These are phyloP conservation scores for Penicillium crystallinum DNA, from an alignment of 495 filamentous ascomycete genomes.

Conservation along the genomic window DNA sequence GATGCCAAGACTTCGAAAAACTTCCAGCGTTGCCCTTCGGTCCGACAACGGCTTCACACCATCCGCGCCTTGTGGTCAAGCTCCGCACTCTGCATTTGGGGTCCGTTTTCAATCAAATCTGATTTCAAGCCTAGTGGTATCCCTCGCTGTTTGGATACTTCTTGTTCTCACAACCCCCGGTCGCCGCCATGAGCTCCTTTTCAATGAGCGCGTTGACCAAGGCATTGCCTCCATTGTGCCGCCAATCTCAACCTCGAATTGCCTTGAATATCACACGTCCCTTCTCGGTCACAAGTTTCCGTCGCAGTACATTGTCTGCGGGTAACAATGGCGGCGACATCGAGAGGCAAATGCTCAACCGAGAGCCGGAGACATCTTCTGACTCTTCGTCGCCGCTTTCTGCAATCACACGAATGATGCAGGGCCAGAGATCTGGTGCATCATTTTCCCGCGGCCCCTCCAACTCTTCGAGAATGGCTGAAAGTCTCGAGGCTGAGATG, in stretches of 20 bases:
- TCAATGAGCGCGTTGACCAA: conserved; percentile 32
- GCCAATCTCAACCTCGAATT: conserved; percentile 23
- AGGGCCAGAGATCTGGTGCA: conserved; percentile 14
- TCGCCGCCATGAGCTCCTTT: conserved; percentile 33
- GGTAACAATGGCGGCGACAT: conserved; percentile 19
- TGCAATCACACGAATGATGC: conserved; percentile 33
- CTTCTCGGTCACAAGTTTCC: conserved; percentile 25
- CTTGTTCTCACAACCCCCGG: conserved; percentile 4
- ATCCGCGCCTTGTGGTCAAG: conserved; percentile 2
- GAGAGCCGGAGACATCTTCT: conserved; percentile 8
- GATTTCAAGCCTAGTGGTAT: background rate
- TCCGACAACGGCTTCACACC: conserved; percentile 26
- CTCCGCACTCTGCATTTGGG: background rate
- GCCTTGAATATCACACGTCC: conserved; percentile 17
- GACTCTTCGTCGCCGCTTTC: conserved; percentile 25
- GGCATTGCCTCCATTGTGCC: conserved; percentile 31
- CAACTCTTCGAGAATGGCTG: conserved; percentile 31
- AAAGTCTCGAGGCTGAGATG: conserved; percentile 37
- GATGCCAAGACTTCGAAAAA: conserved; percentile 44
- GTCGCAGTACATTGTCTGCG: background rate
- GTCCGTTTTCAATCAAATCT: background rate
- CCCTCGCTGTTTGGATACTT: background rate
- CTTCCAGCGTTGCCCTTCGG: conserved; percentile 39
- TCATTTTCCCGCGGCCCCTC: conserved; percentile 15
- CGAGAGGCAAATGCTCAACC: conserved; percentile 31